Conservation (phyloP, 140 eudicot genomes). For the Stevia rebaudiana region DNA sequence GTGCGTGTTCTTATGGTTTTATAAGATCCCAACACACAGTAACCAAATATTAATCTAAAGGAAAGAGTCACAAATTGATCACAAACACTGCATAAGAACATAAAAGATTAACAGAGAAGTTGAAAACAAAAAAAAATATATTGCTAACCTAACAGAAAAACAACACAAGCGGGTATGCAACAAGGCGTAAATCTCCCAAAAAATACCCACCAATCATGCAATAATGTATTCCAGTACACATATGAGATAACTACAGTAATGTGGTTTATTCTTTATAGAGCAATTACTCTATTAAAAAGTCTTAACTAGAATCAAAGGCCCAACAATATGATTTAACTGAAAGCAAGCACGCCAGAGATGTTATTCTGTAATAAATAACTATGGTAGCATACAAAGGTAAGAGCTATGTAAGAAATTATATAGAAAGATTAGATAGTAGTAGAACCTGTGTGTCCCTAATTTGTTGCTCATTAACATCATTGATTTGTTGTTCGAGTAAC, state of each 20-base stretch:
- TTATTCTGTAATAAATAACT: slow-evolving; percentile 1
- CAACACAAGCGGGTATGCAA: neutral
- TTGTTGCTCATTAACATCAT: slow-evolving; percentile 58
- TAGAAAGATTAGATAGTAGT: neutral
- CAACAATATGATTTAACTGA: neutral
- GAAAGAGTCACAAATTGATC: slow-evolving; percentile 4
- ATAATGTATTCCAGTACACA: neutral
- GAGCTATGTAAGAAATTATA: slow-evolving; percentile 14
- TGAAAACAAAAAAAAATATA: neutral
- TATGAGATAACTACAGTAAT: neutral
- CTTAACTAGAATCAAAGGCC: neutral
- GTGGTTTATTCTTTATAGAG: too few species aligned
- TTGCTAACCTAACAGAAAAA: neutral
- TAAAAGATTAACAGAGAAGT: neutral
- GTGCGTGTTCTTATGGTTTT: neutral
- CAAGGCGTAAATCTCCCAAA: neutral
- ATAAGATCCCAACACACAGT: neutral
- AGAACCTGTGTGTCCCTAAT: slow-evolving; percentile 68
- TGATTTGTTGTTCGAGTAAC: slow-evolving; percentile 60
- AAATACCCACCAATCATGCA: neutral
- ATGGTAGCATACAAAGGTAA: neutral
- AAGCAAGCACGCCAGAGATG: slow-evolving; percentile 9
- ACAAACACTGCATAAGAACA: slow-evolving; percentile 4
- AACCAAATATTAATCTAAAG: neutral
- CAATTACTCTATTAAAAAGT: neutral